Conservation (phyloP, 805 yeast species). For the Helenozyma baotianmanensis region DNA sequence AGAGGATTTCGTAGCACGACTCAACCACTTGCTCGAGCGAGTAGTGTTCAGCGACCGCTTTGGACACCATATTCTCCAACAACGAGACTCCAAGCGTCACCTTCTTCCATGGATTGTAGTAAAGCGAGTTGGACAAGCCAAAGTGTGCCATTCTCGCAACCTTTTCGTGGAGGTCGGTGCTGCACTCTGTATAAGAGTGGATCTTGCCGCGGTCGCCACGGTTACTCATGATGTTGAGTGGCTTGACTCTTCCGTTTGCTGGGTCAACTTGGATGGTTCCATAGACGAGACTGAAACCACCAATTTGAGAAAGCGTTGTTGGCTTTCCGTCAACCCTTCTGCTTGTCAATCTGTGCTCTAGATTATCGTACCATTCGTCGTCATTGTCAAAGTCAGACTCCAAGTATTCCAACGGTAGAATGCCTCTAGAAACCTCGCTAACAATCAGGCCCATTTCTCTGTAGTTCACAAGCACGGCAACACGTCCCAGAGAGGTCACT, state of each 20-base stretch:
- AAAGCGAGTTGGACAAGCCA: slow-evolving; percentile 68
- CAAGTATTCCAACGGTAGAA: slow-evolving; percentile 44
- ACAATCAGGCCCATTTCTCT: slow-evolving; percentile 40
- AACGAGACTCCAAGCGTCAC: slow-evolving; percentile 45
- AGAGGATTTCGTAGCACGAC: slow-evolving; percentile 51
- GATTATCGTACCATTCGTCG: slow-evolving; percentile 40
- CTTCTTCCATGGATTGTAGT: slow-evolving; percentile 71
- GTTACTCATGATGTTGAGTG: slow-evolving; percentile 46
- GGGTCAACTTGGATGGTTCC: slow-evolving; percentile 39
- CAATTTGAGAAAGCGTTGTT: slow-evolving; percentile 32
- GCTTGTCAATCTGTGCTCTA: slow-evolving; percentile 23
- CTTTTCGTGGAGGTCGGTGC: slow-evolving; percentile 13
- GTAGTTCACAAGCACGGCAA: slow-evolving; percentile 75
- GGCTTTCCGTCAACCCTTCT: slow-evolving; percentile 11
- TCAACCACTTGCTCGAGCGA: slow-evolving; percentile 42
- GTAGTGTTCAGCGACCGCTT: slow-evolving; percentile 12
- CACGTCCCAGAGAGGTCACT: slow-evolving; percentile 47
- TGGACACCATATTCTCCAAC: slow-evolving; percentile 19
- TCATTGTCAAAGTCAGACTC: slow-evolving; percentile 29
- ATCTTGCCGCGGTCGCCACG: slow-evolving; percentile 39
- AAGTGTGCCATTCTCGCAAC: slow-evolving; percentile 32
- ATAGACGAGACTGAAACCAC: slow-evolving; percentile 61
- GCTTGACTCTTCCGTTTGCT: slow-evolving; percentile 21
- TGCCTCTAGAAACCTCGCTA: slow-evolving; percentile 49
- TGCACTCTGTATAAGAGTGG: slow-evolving; percentile 10